phyloP scores from a whole-genome alignment of 129 eudicot species.

The sunflower (Helianthus annuus) region DNA sequence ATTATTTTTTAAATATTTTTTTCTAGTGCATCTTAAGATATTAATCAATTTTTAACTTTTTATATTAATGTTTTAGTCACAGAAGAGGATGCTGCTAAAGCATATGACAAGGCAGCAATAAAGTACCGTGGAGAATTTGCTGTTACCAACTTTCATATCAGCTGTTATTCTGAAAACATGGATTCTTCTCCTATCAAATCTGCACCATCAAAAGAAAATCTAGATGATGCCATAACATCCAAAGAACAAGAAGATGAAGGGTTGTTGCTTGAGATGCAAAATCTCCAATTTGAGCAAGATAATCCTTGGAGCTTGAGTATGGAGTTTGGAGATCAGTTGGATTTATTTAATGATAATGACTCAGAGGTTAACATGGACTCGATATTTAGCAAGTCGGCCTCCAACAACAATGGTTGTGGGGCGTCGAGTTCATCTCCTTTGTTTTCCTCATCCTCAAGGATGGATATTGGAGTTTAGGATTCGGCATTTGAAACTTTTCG shows the following conservation, averaged over 20 bases:
- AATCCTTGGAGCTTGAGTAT: constrained; percentile 2
- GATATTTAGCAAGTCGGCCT: constrained; percentile 8
- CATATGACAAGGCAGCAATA: constrained; percentile 38
- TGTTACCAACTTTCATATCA: constrained; percentile 34
- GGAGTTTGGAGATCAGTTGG: constrained; percentile 12
- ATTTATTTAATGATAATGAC: constrained; percentile 17
- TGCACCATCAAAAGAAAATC: background rate
- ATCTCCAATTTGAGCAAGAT: constrained; percentile 1
- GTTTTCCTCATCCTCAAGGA: constrained; percentile 9
- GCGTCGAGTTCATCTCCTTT: constrained; percentile 5
- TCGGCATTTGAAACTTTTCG: background rate
- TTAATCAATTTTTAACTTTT: background rate
- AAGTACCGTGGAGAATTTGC: constrained; percentile 11
- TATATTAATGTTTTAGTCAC: constrained; percentile 24
- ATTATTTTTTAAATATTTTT: too few species aligned
- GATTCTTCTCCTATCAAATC: background rate
- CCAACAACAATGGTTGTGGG: constrained; percentile 2
- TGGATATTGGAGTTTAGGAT: constrained; percentile 7
- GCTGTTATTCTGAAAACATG: constrained; percentile 8
- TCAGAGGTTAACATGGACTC: constrained; percentile 24
- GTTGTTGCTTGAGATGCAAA: background rate
- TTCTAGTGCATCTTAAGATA: too few species aligned
- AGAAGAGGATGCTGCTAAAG: constrained; percentile 35
- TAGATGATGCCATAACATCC: background rate
- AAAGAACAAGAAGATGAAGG: background rate